A percentile compares a stretch with the other conserved stretches of the same genome.
These are phyloP conservation scores for Solanum appendiculatum DNA, from an alignment of 257 asterid genomes.

Conservation along the genomic window DNA sequence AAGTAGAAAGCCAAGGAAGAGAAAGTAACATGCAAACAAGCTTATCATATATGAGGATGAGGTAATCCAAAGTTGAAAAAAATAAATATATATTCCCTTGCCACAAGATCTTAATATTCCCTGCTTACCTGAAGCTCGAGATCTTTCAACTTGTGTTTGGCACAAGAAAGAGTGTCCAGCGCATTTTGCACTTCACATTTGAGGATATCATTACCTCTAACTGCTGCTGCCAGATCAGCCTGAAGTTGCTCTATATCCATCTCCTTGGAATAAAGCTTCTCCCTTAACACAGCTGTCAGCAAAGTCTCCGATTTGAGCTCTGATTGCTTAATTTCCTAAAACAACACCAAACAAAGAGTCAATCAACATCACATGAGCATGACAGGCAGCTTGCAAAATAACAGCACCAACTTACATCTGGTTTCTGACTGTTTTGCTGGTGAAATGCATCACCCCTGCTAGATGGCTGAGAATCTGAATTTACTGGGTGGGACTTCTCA, in stretches of 20 bases:
- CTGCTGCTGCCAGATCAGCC: conserved; percentile 87
- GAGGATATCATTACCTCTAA: conserved; percentile 72
- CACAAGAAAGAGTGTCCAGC: conserved; percentile 62
- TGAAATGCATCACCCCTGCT: conserved; percentile 18
- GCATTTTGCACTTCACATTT: conserved; percentile 84
- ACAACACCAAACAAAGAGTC: conserved; percentile 5
- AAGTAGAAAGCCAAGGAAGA: not conserved
- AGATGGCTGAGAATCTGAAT: conserved; percentile 8
- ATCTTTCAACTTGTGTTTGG: conserved; percentile 74
- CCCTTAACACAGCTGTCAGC: conserved; percentile 66
- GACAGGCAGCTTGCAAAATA: not conserved
- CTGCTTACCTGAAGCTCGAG: conserved; percentile 71
- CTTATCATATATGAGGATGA: not conserved
- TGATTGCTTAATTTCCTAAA: conserved; percentile 52
- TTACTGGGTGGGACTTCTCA: conserved; percentile 25
- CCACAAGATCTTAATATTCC: not conserved
- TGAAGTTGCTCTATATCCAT: conserved; percentile 73
- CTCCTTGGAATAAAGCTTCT: conserved; percentile 83
- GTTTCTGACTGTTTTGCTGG: conserved; percentile 19
- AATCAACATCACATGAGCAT: not conserved
- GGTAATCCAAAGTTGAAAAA: not conserved
- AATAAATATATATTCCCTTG: not conserved
- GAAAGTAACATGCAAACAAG: not conserved
- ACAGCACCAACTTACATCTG: conserved; percentile 40
- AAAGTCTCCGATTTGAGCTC: conserved; percentile 81